These are phyloP conservation scores for Coleophoma crateriformis DNA, from an alignment of 2,329 filamentous ascomycete genomes.

Conservation along the genomic window DNA sequence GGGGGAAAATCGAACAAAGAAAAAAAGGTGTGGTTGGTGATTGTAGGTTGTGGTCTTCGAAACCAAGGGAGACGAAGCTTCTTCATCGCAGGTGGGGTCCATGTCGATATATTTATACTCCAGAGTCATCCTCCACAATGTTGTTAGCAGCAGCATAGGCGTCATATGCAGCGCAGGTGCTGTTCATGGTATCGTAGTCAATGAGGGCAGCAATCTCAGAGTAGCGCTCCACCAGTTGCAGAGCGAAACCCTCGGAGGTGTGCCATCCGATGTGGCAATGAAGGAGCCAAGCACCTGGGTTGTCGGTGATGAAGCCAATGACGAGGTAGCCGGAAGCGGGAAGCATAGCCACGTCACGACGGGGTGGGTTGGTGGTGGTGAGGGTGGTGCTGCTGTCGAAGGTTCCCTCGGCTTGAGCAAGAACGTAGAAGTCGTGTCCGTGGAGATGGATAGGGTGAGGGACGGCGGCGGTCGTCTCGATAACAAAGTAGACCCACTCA, in stretches of 20 bases:
- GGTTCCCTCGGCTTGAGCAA: slow-evolving; percentile 37
- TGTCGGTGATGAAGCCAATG: slow-evolving; percentile 6
- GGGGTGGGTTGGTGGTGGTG: slow-evolving; percentile 33
- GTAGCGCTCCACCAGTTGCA: slow-evolving; percentile 37
- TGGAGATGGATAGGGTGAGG: slow-evolving; percentile 33
- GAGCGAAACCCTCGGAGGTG: slow-evolving; percentile 40
- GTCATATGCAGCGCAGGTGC: slow-evolving; percentile 17
- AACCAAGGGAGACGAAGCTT: too few relatives aligned
- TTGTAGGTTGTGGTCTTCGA: too few relatives aligned
- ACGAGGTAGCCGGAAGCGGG: slow-evolving; percentile 7
- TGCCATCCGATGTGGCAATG: slow-evolving; percentile 38
- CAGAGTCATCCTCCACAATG: slow-evolving; percentile 15
- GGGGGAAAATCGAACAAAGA: too few relatives aligned
- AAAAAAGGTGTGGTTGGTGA: too few relatives aligned
- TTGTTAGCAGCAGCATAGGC: slow-evolving; percentile 15
- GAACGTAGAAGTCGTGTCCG: slow-evolving; percentile 38
- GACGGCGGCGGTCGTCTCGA: slow-evolving; percentile 1
- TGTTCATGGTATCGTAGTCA: slow-evolving; percentile 19
- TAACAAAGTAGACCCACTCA: slow-evolving; percentile 9
- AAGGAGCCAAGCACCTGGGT: slow-evolving; percentile 5
- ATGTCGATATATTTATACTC: slow-evolving; percentile 7
- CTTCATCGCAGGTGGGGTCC: too few relatives aligned
- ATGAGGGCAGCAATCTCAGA: slow-evolving; percentile 10
- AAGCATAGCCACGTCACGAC: slow-evolving; percentile 43
- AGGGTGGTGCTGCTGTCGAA: not conserved